Percentiles rank a stretch among this genome's conserved stretches.
These are phyloP conservation scores for Camellia oleifera DNA, from an alignment of 179 eudicot species.

Conservation along the genomic window DNA sequence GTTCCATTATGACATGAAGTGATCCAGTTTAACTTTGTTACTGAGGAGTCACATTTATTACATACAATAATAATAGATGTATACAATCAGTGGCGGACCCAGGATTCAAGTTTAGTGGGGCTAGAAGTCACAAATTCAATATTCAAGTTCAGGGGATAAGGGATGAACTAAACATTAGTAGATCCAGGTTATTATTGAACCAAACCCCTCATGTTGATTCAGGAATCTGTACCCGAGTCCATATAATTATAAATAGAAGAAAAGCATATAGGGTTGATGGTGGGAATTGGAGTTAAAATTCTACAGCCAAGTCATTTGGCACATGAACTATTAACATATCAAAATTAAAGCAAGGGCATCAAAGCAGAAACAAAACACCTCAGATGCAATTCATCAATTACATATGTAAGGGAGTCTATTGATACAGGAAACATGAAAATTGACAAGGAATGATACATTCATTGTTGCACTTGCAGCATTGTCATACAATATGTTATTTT, in stretches of 20 bases:
- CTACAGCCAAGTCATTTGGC: background rate
- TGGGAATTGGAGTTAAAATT: background rate
- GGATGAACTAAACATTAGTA: no score
- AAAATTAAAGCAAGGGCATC: background rate
- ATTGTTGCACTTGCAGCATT: background rate
- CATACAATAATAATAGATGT: no score
- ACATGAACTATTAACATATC: background rate
- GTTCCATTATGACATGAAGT: background rate
- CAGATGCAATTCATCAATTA: background rate
- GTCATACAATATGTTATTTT: background rate
- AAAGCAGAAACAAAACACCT: conserved; percentile 7
- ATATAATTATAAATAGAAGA: no score
- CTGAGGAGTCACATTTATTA: background rate
- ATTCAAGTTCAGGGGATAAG: no score
- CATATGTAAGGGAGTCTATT: background rate
- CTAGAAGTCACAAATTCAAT: background rate
- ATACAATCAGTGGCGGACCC: no score
- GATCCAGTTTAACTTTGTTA: background rate
- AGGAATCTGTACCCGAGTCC: no score
- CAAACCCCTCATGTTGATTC: no score
- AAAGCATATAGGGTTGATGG: background rate
- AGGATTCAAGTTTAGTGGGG: no score
- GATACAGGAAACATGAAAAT: background rate
- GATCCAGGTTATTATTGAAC: no score
- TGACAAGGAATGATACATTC: background rate